phyloP scores from a whole-genome alignment of 2,329 filamentous ascomycete species.

The Aspergillus vadensis region DNA sequence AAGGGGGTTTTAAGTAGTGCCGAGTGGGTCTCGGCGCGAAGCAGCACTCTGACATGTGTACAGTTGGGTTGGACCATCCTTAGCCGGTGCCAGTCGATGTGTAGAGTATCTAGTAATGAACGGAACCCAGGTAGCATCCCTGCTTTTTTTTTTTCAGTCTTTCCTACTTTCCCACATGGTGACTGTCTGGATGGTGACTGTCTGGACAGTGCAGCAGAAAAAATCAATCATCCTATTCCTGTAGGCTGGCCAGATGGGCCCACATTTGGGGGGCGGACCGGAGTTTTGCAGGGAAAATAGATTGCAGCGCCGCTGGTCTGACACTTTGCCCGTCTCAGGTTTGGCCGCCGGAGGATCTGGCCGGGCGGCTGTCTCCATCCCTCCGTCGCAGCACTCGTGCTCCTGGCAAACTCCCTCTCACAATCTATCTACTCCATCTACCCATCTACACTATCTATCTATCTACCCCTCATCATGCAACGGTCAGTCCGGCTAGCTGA shows the following conservation, averaged over 20 bases:
- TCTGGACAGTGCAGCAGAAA: too few relatives aligned
- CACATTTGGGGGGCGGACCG: slow-evolving; percentile 9
- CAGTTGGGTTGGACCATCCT: slow-evolving; percentile 17
- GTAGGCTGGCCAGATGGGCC: background rate
- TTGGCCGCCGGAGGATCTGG: background rate
- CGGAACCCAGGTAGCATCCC: background rate
- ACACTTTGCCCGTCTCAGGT: slow-evolving; percentile 13
- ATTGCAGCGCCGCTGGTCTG: background rate
- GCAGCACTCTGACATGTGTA: slow-evolving; percentile 13
- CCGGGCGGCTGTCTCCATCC: background rate
- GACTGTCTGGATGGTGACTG: too few relatives aligned
- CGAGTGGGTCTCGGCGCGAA: background rate
- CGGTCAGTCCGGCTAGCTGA: too few relatives aligned
- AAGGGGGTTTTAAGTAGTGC: too few relatives aligned
- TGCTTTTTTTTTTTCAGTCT: too few relatives aligned
- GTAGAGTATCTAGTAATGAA: slow-evolving; percentile 4
- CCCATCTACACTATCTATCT: too few relatives aligned
- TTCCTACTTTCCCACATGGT: too few relatives aligned
- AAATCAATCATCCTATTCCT: too few relatives aligned
- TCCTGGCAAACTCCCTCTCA: background rate
- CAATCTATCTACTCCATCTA: too few relatives aligned
- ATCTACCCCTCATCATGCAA: too few relatives aligned
- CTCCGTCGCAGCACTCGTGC: background rate
- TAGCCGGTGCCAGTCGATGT: slow-evolving; percentile 7
- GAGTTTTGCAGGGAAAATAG: background rate